These are phyloP conservation scores for Flaveria trinervia DNA, from an alignment of 129 eudicot genomes.

Conservation along the genomic window DNA sequence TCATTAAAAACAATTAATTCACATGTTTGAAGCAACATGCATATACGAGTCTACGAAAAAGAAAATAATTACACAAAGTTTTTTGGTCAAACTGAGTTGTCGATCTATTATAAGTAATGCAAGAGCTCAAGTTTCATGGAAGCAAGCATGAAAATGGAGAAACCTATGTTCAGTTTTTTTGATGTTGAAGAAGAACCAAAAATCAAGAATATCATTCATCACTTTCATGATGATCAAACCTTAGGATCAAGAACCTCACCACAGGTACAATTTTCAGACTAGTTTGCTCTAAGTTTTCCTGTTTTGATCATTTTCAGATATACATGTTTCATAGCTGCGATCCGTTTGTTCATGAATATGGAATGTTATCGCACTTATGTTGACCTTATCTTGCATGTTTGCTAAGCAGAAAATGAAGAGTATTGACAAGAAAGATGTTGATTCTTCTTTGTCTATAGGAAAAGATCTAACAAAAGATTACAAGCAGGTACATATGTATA, in stretches of 20 bases:
- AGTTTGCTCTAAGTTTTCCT: neutral
- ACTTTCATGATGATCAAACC: slow-evolving; percentile 30
- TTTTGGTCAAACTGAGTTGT: slow-evolving; percentile 39
- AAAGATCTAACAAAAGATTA: slow-evolving; percentile 14
- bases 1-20: slow-evolving; percentile 18
- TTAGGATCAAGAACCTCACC: slow-evolving; percentile 9
- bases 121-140: slow-evolving; percentile 28
- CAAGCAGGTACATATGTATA: neutral
- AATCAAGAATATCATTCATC: slow-evolving; percentile 3
- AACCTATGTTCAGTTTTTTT: slow-evolving; percentile 41
- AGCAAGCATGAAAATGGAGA: slow-evolving; percentile 31
- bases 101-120: slow-evolving; percentile 32
- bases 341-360: neutral
- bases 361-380: neutral
- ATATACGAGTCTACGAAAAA: slow-evolving; percentile 15
- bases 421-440: neutral
- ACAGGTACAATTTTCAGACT: slow-evolving; percentile 19
- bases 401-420: slow-evolving; percentile 19
- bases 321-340: neutral
- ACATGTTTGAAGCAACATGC: slow-evolving; percentile 44
- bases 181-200: slow-evolving; percentile 33
- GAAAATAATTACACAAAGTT: neutral
- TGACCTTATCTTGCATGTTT: slow-evolving; percentile 1
- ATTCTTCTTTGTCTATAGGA: slow-evolving; percentile 7
- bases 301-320: neutral